Evolutionary conservation across 805 yeast species (phyloP), one percentile per base, ranked within the genome.

Genomic region (Cyberlindnera subsufficiens): DNA sequence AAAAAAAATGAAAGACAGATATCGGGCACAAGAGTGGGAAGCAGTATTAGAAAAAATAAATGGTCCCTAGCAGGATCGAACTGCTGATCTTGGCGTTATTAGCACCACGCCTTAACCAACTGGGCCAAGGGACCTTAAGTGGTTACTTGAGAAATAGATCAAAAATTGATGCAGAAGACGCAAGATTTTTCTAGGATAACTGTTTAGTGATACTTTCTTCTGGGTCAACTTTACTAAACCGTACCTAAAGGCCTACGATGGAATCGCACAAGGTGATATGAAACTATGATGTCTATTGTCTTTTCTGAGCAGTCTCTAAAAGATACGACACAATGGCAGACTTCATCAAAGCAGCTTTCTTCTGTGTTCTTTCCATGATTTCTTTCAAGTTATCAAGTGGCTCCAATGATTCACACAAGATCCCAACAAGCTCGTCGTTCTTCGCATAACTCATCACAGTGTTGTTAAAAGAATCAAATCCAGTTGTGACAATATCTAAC

Each of bases 51-150:
- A 17, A 25, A 53, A 44, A 44, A 33, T 11, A 43, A 65, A 57
- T 80, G 86, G 78, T 80, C 84, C 84, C 84, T 79, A 78, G 83
- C 86, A 77, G 86, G 86, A 78, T 80, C 86, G 86, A 80, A 80
- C 86, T 77, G 86, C 84, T 78, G 86, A 80, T 79, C 86, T 60
- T 59, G 61, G 64, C 64, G 64, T 60, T 70, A 71, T 71, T 71
- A 71, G 76, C 75, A 71, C 75, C 71, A 69, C 75, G 75, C 76
- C 77, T 70, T 71, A 71, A 71, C 77, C 77, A 71, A 70, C 77
- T 71, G 72, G 77, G 77, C 77, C 77, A 71, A 71, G 75, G 74
- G 77, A 71, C 68, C 72, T 27, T 19, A 9, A 22, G 22, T 5
- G 5, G 20, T 30, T 17, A n/a, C n/a, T 29, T 30, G 36, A n/a